Conservation (phyloP, 2,329 filamentous ascomycete genomes). For the Botrytis byssoidea region DNA sequence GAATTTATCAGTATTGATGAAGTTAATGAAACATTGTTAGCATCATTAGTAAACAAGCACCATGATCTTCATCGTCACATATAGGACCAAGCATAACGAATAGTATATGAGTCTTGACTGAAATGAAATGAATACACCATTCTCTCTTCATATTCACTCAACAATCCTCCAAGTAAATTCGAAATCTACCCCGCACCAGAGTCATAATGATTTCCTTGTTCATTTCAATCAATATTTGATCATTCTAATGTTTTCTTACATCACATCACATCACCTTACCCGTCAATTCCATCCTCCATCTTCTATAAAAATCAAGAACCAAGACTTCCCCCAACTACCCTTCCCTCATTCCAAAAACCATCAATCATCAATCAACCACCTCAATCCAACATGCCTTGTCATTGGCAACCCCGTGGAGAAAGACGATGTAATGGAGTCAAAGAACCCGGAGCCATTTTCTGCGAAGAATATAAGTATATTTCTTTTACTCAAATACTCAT, state of each 20-base stretch:
- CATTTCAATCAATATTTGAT: background rate
- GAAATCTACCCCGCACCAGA: background rate
- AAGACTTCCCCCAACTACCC: too few species aligned
- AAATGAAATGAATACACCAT: background rate
- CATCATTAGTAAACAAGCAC: too few species aligned
- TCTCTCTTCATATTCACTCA: background rate
- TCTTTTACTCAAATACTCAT: background rate
- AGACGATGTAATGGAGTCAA: background rate
- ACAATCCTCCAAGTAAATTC: background rate
- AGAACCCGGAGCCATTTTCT: background rate
- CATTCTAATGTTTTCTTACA: background rate
- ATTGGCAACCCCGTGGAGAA: background rate
- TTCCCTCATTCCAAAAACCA: background rate
- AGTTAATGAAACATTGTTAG: background rate
- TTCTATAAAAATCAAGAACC: background rate
- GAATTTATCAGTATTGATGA: background rate
- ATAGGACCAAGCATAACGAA: too few species aligned
- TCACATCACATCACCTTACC: background rate
- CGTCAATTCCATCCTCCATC: background rate
- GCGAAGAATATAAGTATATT: background rate
- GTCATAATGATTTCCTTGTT: background rate
- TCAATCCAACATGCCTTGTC: background rate
- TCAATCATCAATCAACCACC: background rate
- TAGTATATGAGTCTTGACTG: too few species aligned
- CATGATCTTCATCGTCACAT: too few species aligned